Base-by-base conservation (phyloP, 148 eudicot genomes). In the Rhododendron molle region DNA sequence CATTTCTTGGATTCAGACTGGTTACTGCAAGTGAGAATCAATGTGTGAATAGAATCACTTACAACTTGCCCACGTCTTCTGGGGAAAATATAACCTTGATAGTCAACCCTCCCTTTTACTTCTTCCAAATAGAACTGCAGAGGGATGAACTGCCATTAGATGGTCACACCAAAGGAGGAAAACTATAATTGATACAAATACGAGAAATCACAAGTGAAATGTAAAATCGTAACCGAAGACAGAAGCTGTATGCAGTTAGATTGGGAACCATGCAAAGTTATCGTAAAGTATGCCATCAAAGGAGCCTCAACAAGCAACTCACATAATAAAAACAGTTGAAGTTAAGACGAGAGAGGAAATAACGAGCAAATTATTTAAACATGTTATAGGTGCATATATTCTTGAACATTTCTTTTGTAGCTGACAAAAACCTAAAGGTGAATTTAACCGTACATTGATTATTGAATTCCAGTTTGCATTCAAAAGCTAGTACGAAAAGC, bases 51-150 rank as follows among this genome's bases (percentile, higher is more conserved):
- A 26, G 85, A 69, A 82, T 14, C 8, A 87, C 98, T 94, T 93
- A 97, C 99, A 32, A 87, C 86, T 49, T 92, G 78, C 60, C 96
- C 96, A 54, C 89, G 94, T 88, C 98, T 94, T 81, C 98, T 91
- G 65, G 99, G 98, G 80, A 93, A 90, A 85, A 97, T 95, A 87
- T 95, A 97, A 49, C 99, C 99, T 90, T 97, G 98, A 89, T 95
- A 97, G 86, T 97, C 95, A 56, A 94, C 98, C 44, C 86, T 95
- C 40, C 96, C 98, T 88, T 97, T 95, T 77, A 93, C 94, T 91
- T 97, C 99, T 90, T 97, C 99, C 79, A 97, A 88, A 89, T 95
- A 97, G 83, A 97, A 97, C 99, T 97, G 95, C 89, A 91, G 30
- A 71, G 65, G 69, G 69, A 67, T 67, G 2, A 82, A 60, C 47